These are phyloP conservation scores for Pyracantha coccinea DNA, from an alignment of 331 rosid species.

Conservation along the genomic window DNA sequence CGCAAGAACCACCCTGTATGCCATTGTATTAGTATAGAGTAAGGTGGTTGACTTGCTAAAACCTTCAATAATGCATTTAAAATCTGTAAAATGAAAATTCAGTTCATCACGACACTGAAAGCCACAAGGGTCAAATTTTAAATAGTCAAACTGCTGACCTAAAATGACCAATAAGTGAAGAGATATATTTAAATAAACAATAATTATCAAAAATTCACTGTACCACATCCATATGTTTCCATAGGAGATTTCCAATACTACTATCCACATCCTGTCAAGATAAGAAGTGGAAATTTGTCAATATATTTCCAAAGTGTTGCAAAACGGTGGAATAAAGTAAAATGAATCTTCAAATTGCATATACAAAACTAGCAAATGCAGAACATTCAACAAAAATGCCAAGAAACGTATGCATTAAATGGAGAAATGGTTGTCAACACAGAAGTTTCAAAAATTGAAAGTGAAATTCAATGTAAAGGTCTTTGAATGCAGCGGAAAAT, in stretches of 20 bases:
- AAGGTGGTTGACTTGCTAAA: constrained; percentile 54
- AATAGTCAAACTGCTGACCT: neutral
- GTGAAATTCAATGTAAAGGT: neutral
- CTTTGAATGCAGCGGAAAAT: neutral
- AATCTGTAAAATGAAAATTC: constrained; percentile 43
- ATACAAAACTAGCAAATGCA: neutral
- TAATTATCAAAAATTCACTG: neutral
- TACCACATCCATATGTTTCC: constrained; percentile 49
- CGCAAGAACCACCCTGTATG: constrained; percentile 80
- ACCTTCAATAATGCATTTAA: constrained; percentile 59
- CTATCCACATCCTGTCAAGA: constrained; percentile 20
- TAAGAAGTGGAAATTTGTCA: neutral
- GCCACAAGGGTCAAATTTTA: constrained; percentile 1
- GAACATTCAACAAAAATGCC: neutral
- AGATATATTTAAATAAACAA: neutral
- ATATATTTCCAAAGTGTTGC: neutral
- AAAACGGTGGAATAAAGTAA: neutral
- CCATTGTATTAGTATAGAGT: constrained; percentile 47
- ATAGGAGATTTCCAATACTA: constrained; percentile 37
- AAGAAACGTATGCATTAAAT: neutral
- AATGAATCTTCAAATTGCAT: neutral
- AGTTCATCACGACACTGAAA: constrained; percentile 17
- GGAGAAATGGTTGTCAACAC: neutral
- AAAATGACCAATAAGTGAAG: neutral
- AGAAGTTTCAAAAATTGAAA: neutral